Conservation (phyloP, 2,329 filamentous ascomycete species). For the Sporothrix sp. region DNA sequence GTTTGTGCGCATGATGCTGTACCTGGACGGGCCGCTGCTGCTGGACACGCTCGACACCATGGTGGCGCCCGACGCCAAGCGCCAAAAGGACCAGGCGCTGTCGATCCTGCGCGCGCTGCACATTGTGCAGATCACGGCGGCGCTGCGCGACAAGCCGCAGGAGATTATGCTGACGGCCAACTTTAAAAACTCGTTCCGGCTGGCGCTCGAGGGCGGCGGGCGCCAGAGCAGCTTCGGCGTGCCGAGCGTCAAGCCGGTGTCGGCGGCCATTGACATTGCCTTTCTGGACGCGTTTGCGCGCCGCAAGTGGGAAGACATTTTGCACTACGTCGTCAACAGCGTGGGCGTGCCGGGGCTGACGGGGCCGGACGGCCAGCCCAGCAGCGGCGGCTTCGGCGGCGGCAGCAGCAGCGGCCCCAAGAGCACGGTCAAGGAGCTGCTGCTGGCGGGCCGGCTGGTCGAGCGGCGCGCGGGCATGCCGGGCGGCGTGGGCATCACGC, state of each 20-base stretch:
- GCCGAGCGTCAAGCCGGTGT: conserved; percentile 56
- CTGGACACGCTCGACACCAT: conserved; percentile 76
- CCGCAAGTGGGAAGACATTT: conserved; percentile 86
- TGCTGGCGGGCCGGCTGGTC: conserved; percentile 73
- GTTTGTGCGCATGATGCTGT: conserved; percentile 91
- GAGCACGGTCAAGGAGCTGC: conserved; percentile 71
- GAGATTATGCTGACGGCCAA: conserved; percentile 70
- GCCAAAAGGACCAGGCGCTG: conserved; percentile 75
- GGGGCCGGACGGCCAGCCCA: not conserved
- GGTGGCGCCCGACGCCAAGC: conserved; percentile 58
- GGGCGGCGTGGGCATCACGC: conserved; percentile 63
- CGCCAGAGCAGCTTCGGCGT: conserved; percentile 85
- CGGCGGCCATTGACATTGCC: conserved; percentile 53
- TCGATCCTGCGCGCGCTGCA: conserved; percentile 76
- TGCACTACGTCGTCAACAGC: conserved; percentile 87
- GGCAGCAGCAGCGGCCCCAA: conserved; percentile 46
- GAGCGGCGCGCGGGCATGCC: conserved; percentile 37
- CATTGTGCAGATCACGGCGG: conserved; percentile 61
- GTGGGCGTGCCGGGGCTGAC: conserved; percentile 43
- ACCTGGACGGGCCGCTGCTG: conserved; percentile 71
- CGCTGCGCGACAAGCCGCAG: conserved; percentile 52
- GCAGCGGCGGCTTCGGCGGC: not conserved
- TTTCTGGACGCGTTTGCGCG: conserved; percentile 80
- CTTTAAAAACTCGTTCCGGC: conserved; percentile 73
- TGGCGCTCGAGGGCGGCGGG: conserved; percentile 80